Base-by-base conservation (phyloP, 805 yeast species). In the Candida coquimbonensis region DNA sequence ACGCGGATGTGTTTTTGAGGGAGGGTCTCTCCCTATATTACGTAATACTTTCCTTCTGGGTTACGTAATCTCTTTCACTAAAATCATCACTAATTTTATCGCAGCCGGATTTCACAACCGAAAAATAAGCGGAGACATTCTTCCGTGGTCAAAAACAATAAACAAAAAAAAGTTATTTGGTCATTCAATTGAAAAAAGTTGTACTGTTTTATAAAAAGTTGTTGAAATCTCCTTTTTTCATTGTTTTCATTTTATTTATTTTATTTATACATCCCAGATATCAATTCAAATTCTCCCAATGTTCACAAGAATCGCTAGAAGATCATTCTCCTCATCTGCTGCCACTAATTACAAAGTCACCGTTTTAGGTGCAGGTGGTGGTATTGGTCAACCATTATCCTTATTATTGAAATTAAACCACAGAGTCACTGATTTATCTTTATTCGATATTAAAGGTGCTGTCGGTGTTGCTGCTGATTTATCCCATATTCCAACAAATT, bases 381-480 rank as follows among this genome's bases (percentile, higher is more conserved):
- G 98, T 69, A 91, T 90, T 68, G 98, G 98, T 54, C 91, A 84
- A 72, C 95, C 95, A 51, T 69, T 85, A 56, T 85, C 91, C 41
- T 72, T 87, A 50, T 76, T 91, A 63, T 68, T 90, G 73, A 90
- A 91, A 74, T 76, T 85, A 64, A 87, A 88, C 81, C 83, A 77
- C 69, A 81, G 86, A 70, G 96, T 90, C 51, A 84, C 95, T 44
- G 84, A 83, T 56, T 75, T 90, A 65, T 78, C 93, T 50, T 74
- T 90, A 47, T 90, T 86, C 74, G 98, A 90, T 70, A 75, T 90
- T 64, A 81, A 81, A 67, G 88, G 93, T 60, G 95, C 96, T 51
- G 88, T 89, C 56, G 98, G 98, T 74, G 97, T 90, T 51, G 97
- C 96, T 54, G 90, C 98, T 47, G 98, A 90, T 63, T 76, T 90